Conservation (phyloP, 331 rosid species). For the Quercus phellos region DNA sequence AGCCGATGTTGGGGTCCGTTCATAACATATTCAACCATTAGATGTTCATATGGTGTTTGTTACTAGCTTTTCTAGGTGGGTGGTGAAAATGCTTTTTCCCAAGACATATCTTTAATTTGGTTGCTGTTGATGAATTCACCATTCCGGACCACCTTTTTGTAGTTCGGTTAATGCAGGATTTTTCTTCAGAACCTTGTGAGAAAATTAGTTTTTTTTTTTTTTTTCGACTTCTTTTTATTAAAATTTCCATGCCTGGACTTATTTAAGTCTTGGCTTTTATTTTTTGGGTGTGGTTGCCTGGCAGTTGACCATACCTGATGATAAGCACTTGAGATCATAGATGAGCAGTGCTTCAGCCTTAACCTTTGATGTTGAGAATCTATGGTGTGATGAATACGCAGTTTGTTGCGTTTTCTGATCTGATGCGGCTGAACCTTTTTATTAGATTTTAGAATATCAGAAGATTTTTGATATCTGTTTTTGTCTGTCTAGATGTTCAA, state of each 20-base stretch:
- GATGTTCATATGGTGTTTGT: conserved; percentile 39
- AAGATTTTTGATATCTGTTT: neutral
- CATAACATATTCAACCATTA: conserved; percentile 27
- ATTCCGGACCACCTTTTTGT: conserved; percentile 44
- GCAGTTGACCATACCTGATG: neutral
- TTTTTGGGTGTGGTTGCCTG: neutral
- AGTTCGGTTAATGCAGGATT: conserved; percentile 31
- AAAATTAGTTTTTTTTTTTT: neutral
- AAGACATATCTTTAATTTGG: conserved; percentile 31
- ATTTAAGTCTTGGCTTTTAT: neutral
- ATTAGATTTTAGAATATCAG: neutral
- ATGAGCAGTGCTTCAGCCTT: neutral
- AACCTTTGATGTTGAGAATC: neutral
- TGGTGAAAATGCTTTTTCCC: conserved; percentile 33
- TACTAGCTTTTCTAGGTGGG: conserved; percentile 26
- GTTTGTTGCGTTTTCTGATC: neutral
- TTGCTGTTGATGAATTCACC: conserved; percentile 37
- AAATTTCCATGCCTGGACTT: neutral
- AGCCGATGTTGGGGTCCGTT: conserved; percentile 65
- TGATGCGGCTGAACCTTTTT: neutral
- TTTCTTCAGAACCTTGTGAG: conserved; percentile 24
- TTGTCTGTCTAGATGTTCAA: neutral
- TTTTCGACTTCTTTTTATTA: neutral
- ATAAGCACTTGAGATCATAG: neutral
- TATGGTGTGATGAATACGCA: neutral